Evolutionary conservation across 371 early-diverging fungal species (phyloP), one percentile per base, ranked within the genome.

Genomic region (Rhizopus microsporus): DNA sequence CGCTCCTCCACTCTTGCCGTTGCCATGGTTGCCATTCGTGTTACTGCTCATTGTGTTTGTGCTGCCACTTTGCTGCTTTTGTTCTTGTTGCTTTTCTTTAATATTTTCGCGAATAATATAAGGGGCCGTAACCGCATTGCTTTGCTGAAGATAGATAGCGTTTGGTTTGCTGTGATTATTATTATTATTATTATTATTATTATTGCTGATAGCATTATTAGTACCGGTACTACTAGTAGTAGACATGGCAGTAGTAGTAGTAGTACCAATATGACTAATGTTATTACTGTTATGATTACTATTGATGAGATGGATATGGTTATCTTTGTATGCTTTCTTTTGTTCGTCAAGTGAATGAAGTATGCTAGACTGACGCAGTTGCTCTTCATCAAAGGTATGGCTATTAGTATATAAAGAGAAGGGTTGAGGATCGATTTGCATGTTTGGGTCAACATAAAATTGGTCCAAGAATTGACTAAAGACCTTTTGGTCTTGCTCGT

Each of bases 391-490:
- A 51, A 51, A 56, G 68, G 52, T 62, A 23, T 23, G 23, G 23
- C 2, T 23, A 23, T 23, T 23, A 23, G 23, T 23, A 62, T 35
- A 65, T 23, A 42, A 47, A 38, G 9, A 59, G 50, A 59, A 60
- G 40, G 53, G 54, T 40, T 62, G 56, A 57, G 67, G 45, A 65
- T 52, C 56, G 42, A 60, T 53, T 56, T 58, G 63, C 64, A 65
- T 51, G 34, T 75, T 70, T 23, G 69, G 75, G 46, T 77, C 80
- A 39, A 74, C 56, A 46, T 65, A 72, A 56, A 80, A 69, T 5
- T 71, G 63, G 55, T 80, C 75, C 55, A 80, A 54, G 47, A 77
- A 80, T 29, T 77, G 65, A 6, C 65, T 64, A 48, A 80, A 77
- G 7, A 68, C 66, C 23, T 59, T 66, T 47, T 75, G 77, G 38